Conservation (phyloP, 768 basidiomycete genomes). For the Boletus vinaceobasis region DNA sequence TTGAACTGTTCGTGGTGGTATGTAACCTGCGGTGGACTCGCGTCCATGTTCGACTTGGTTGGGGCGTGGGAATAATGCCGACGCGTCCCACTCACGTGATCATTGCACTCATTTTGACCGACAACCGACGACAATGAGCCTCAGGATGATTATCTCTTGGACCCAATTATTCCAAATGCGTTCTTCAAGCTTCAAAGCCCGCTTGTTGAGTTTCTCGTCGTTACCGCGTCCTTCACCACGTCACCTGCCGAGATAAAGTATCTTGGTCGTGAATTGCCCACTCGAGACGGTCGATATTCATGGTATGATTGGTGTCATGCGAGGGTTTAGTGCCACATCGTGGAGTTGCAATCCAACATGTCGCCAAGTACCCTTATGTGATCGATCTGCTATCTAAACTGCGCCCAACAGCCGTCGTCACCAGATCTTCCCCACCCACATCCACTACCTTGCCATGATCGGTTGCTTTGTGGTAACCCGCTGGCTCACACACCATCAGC, state of each 20-base stretch:
- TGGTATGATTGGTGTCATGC: not conserved
- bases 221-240: not conserved
- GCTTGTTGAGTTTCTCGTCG: not conserved
- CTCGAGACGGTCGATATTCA: not conserved
- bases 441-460: not conserved
- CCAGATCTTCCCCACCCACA: not conserved
- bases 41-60: slow-evolving; percentile 7
- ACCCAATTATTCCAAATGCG: not conserved
- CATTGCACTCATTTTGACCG: not conserved
- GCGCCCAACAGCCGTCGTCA: not conserved
- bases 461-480: not conserved
- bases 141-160: too few species aligned
- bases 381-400: slow-evolving; percentile 3
- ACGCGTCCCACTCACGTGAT: slow-evolving; percentile 32
- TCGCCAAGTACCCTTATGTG: slow-evolving; percentile 14
- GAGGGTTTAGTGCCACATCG: not conserved
- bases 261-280: not conserved
- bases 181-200: not conserved
- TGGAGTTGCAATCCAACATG: slow-evolving; percentile 10
- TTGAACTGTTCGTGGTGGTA: not conserved
- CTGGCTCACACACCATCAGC: not conserved
- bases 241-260: not conserved
- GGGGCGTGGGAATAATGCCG: slow-evolving; percentile 21
- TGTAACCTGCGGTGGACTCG: not conserved
- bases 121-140: not conserved